Percentiles rank a stretch among this genome's conserved stretches.
phyloP scores from a whole-genome alignment of 2,329 filamentous ascomycete genomes.

The Karstenula rhodostoma region DNA sequence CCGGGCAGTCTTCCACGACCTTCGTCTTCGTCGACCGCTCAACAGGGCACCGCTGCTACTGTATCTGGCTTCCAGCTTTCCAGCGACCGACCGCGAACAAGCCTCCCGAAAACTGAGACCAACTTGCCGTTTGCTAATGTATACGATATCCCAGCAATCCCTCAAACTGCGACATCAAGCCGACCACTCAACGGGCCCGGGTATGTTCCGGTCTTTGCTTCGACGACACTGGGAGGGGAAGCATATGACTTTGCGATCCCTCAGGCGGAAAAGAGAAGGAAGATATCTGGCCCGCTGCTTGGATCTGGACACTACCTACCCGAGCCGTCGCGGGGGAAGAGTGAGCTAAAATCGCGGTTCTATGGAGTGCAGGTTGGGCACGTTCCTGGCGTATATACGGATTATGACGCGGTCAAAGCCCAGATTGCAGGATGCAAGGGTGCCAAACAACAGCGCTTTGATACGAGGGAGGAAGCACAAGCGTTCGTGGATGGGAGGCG shows the following conservation, averaged over 20 bases:
- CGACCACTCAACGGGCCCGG: slow-evolving; percentile 6
- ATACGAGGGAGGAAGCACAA: slow-evolving; percentile 9
- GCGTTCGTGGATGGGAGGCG: not conserved
- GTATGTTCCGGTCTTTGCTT: slow-evolving; percentile 11
- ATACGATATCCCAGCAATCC: not conserved
- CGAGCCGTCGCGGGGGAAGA: not conserved
- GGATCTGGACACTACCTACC: not conserved
- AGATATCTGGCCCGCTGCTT: slow-evolving; percentile 15
- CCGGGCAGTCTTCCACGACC: not conserved
- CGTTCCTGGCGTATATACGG: slow-evolving; percentile 5
- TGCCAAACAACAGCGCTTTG: not conserved
- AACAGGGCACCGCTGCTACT: not conserved
- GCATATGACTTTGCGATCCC: not conserved
- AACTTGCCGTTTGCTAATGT: not conserved
- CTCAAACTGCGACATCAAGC: not conserved
- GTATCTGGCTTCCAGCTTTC: not conserved
- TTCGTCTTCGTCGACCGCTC: not conserved
- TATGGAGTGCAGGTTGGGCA: slow-evolving; percentile 7
- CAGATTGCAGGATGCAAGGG: slow-evolving; percentile 6
- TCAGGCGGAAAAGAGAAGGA: slow-evolving; percentile 36
- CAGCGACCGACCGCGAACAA: not conserved
- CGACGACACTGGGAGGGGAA: not conserved
- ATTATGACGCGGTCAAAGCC: not conserved
- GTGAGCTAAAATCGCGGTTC: not conserved
- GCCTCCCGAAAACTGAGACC: not conserved